phyloP scores from a whole-genome alignment of 139 green algal genomes.

The Trebouxia sp. region DNA sequence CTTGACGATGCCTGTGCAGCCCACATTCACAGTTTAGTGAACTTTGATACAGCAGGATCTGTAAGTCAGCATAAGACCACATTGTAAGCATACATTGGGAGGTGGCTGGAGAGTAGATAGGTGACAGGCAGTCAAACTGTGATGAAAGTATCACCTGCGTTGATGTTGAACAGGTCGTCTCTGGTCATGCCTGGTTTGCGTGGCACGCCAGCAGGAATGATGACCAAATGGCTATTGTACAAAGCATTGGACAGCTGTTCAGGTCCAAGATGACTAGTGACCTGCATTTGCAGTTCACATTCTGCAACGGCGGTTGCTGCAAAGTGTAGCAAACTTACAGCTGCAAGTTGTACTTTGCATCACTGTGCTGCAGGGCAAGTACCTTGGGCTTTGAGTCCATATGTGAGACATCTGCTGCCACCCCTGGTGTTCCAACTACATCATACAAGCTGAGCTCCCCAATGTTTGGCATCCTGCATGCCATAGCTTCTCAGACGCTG shows the following conservation, averaged over 20 bases:
- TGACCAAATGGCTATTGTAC: constrained; percentile 79
- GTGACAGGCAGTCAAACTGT: no score
- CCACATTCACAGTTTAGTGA: neutral
- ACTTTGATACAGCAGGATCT: no score
- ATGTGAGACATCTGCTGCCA: constrained; percentile 93
- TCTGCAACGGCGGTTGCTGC: neutral
- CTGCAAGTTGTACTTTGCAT: neutral
- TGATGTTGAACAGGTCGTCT: constrained; percentile 99
- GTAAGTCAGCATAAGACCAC: no score
- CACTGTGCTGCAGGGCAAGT: neutral
- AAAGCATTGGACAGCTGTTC: constrained; percentile 77
- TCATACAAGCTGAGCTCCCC: constrained; percentile 95
- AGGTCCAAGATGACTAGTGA: constrained; percentile 72
- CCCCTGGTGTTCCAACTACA: constrained; percentile 88
- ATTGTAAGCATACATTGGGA: no score
- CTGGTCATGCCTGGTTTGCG: constrained; percentile 98
- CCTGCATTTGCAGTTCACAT: constrained; percentile 43
- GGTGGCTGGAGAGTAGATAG: no score
- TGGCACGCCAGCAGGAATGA: constrained; percentile 96
- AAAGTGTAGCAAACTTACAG: neutral
- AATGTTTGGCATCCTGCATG: constrained; percentile 58
- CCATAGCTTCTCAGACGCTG: neutral
- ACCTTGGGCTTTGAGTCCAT: constrained; percentile 87
- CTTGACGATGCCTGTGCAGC: constrained; percentile 72
- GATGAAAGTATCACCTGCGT: constrained; percentile 58